Conservation (phyloP, 805 yeast species). For the Candida silvatica region DNA sequence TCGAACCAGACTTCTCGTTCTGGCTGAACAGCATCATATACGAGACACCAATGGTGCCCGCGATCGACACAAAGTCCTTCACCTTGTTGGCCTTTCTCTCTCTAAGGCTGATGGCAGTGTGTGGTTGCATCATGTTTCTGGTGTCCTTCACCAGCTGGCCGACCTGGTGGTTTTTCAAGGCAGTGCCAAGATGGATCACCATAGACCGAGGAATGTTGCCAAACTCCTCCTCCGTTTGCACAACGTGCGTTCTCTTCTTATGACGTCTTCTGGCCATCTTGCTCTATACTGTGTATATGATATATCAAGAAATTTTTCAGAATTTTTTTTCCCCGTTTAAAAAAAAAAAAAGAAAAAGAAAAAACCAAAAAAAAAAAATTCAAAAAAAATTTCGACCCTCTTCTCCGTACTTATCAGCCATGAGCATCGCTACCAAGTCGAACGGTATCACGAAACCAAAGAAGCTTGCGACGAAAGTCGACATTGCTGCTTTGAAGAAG, state of each 20-base stretch:
- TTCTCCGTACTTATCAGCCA: background rate
- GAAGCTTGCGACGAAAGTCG: conserved; percentile 14
- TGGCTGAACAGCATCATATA: conserved; percentile 86
- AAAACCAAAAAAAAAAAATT: conserved; percentile 2
- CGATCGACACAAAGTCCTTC: conserved; percentile 95
- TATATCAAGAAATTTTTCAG: background rate
- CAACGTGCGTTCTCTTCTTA: conserved; percentile 83
- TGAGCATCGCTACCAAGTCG: background rate
- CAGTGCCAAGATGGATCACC: conserved; percentile 80
- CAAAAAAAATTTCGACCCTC: conserved; percentile 1
- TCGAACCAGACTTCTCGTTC: conserved; percentile 65
- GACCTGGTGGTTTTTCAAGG: conserved; percentile 71
- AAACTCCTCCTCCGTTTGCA: conserved; percentile 51
- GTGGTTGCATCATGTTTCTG: conserved; percentile 90
- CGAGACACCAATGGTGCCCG: conserved; percentile 91
- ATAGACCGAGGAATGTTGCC: conserved; percentile 83
- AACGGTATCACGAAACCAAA: conserved; percentile 6
- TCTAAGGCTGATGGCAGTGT: conserved; percentile 80
- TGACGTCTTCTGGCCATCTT: conserved; percentile 23
- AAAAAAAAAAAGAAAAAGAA: conserved; percentile 1
- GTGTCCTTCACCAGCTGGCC: conserved; percentile 81
- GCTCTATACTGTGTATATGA: background rate
- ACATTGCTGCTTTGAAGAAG: conserved; percentile 21
- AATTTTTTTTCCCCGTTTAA: conserved; percentile 1
- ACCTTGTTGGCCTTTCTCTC: conserved; percentile 84